A percentile compares a stretch with the other conserved stretches of the same genome.
phyloP scores from a whole-genome alignment of 331 rosid species.

The Quercus lobata region DNA sequence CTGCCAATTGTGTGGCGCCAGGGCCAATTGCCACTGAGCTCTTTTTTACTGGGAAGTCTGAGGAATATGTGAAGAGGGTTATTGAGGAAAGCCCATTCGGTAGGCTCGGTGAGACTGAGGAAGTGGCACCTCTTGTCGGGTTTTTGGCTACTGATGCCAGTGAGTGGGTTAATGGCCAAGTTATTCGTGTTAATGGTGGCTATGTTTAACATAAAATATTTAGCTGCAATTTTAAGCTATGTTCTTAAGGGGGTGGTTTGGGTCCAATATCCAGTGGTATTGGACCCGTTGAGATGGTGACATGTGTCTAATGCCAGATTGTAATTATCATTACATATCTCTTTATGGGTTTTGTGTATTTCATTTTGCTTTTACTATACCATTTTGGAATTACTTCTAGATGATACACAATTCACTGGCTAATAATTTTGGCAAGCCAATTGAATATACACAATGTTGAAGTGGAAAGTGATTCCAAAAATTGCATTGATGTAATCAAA shows the following conservation, averaged over 20 bases:
- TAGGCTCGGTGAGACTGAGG: conserved; percentile 33
- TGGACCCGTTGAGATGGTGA: no score
- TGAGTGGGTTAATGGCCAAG: conserved; percentile 41
- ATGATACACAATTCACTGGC: no score
- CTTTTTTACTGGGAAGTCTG: conserved; percentile 15
- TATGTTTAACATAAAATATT: conserved; percentile 9
- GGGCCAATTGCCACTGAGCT: conserved; percentile 25
- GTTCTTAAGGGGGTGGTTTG: background rate
- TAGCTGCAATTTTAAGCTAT: background rate
- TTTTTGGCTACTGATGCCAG: conserved; percentile 33
- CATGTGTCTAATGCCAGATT: no score
- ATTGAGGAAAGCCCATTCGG: conserved; percentile 13
- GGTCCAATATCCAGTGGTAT: no score
- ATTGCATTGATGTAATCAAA: no score
- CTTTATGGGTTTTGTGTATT: no score
- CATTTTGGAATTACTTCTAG: no score
- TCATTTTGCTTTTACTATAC: no score
- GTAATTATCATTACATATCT: no score
- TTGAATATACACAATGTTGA: no score
- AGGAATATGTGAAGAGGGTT: conserved; percentile 12
- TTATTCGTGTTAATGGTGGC: conserved; percentile 37
- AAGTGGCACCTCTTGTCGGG: conserved; percentile 32
- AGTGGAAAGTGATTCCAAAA: no score
- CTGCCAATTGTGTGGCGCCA: conserved; percentile 29
- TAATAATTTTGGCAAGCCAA: no score